Conservation (phyloP, 2,329 filamentous ascomycete species). For the Alternaria incomplexa region DNA sequence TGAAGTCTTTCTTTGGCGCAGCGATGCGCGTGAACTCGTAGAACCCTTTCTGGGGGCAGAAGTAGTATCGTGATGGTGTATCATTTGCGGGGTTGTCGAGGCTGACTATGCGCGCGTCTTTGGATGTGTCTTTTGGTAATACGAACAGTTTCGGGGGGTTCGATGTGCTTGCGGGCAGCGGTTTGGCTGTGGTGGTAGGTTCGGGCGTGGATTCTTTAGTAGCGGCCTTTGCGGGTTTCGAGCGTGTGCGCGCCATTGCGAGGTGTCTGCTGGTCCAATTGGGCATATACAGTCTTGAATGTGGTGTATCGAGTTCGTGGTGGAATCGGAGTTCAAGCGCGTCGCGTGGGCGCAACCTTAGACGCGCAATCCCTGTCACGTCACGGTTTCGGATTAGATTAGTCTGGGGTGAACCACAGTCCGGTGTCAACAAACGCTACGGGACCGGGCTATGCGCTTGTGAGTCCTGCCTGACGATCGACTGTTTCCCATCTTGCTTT, state of each 20-base stretch:
- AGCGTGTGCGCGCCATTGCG: constrained; percentile 45
- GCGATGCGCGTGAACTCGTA: constrained; percentile 67
- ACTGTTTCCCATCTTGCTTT: not conserved
- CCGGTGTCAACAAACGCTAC: constrained; percentile 25
- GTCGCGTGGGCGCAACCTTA: constrained; percentile 23
- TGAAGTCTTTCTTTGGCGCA: constrained; percentile 56
- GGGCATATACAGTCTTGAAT: not conserved
- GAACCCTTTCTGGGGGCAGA: constrained; percentile 64
- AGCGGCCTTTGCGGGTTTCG: constrained; percentile 31
- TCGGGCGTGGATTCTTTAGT: constrained; percentile 32
- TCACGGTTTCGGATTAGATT: constrained; percentile 35
- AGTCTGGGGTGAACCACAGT: constrained; percentile 28
- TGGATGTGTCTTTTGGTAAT: constrained; percentile 60
- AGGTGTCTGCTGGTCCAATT: not conserved
- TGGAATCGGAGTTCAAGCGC: not conserved
- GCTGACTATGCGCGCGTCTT: constrained; percentile 61
- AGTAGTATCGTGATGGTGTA: constrained; percentile 60
- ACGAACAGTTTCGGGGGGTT: constrained; percentile 63
- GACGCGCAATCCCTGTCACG: constrained; percentile 37
- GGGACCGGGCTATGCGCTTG: constrained; percentile 3
- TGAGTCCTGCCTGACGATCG: not conserved
- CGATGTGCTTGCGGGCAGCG: constrained; percentile 45
- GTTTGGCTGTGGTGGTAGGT: constrained; percentile 24
- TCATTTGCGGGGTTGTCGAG: constrained; percentile 61
- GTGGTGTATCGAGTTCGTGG: not conserved